These are phyloP conservation scores for Musa acuminata DNA, from an alignment of 176 grass and related monocot species.

Conservation along the genomic window DNA sequence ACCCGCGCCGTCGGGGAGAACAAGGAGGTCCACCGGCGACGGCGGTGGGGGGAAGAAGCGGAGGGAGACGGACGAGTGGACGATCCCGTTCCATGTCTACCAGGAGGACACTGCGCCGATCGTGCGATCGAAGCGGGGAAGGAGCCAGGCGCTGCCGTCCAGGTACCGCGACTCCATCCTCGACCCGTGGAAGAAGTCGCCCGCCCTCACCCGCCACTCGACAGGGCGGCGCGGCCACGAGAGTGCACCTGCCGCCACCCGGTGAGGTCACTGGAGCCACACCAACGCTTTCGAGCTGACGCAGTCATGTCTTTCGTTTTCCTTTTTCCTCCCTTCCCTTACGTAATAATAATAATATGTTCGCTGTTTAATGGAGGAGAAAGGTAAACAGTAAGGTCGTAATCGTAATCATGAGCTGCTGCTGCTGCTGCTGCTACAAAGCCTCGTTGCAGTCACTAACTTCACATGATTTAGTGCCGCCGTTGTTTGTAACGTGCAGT, in stretches of 20 bases:
- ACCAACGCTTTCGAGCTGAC: no score
- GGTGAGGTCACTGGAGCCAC: neutral
- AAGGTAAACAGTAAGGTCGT: no score
- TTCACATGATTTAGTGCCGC: no score
- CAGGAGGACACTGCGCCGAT: conserved; percentile 18
- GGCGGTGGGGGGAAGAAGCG: conserved; percentile 2
- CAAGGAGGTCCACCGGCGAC: neutral
- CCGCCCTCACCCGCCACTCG: neutral
- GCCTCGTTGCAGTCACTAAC: no score
- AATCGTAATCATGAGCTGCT: no score
- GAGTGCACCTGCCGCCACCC: neutral
- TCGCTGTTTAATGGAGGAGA: no score
- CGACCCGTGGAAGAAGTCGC: conserved; percentile 20
- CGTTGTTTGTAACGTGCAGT: no score
- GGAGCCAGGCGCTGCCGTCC: conserved; percentile 20
- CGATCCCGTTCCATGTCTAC: conserved; percentile 19
- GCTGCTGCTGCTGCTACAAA: no score
- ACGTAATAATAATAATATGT: no score
- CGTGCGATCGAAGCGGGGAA: conserved; percentile 28
- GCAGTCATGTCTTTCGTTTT: no score
- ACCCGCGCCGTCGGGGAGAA: neutral
- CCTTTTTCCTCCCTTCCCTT: no score
- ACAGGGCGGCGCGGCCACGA: conserved; percentile 8
- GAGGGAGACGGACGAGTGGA: neutral
- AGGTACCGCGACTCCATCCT: conserved; percentile 26